Conservation (phyloP, 495 filamentous ascomycete species). For the Saxophila tyrrhenica region DNA sequence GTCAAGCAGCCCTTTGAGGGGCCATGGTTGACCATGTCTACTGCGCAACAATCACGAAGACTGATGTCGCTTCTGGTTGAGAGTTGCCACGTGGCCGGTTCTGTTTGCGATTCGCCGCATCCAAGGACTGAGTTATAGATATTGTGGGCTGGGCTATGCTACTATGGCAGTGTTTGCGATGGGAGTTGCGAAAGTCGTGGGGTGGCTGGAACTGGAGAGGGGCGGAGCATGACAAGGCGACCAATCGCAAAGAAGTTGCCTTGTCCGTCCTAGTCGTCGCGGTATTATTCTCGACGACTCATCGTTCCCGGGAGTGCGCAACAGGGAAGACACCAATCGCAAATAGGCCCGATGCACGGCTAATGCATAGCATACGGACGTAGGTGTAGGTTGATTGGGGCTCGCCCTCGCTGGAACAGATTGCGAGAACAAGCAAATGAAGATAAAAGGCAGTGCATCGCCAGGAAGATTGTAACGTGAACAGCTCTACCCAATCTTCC, state of each 20-base stretch:
- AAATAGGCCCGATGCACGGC: neutral
- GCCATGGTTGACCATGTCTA: conserved; percentile 1
- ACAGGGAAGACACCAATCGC: neutral
- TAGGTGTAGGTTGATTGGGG: neutral
- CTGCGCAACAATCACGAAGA: neutral
- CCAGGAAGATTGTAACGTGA: neutral
- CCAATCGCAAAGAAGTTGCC: neutral
- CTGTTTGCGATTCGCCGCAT: neutral
- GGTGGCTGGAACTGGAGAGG: neutral
- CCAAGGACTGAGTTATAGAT: neutral
- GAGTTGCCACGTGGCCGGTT: neutral
- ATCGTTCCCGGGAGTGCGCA: neutral
- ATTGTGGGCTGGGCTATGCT: neutral
- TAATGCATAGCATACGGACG: neutral
- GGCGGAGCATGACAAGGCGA: neutral
- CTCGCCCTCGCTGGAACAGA: neutral
- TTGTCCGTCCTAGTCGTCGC: neutral
- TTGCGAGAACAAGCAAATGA: neutral
- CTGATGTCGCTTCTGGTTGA: neutral
- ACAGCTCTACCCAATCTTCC: neutral
- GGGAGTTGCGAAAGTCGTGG: neutral
- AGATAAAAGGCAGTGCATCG: neutral
- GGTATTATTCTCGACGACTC: neutral
- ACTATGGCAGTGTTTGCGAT: neutral
- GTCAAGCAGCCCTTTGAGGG: conserved; percentile 3